Conservation (phyloP, 2,329 filamentous ascomycete genomes). For the Colletotrichum agaves region DNA sequence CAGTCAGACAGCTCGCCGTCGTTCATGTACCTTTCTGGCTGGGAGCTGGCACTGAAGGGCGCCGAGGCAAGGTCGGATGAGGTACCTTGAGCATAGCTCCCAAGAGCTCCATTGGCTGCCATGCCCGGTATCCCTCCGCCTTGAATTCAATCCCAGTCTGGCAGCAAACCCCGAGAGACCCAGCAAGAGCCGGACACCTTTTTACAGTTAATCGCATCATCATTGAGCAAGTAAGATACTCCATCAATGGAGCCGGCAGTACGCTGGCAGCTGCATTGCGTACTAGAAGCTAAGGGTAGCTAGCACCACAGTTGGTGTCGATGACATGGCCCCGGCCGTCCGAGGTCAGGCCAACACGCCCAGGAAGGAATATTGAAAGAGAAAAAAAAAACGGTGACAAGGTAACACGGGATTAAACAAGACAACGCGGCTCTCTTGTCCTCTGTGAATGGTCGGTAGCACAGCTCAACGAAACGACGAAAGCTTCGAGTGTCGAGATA, state of each 20-base stretch:
- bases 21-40: constrained; percentile 10
- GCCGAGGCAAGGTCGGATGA: not conserved
- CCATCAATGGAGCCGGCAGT: constrained; percentile 13
- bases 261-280: not conserved
- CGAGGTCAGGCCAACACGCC: constrained; percentile 5
- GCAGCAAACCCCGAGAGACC: constrained; percentile 1
- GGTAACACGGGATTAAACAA: not conserved
- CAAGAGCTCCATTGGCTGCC: constrained; percentile 21
- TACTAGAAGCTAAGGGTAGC: constrained; percentile 8
- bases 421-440: not conserved
- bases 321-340: constrained; percentile 9
- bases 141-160: constrained; percentile 26
- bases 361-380: not conserved
- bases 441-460: not conserved
- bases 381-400: constrained; percentile 5
- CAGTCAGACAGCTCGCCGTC: constrained; percentile 23
- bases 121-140: constrained; percentile 25
- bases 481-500: constrained; percentile 35
- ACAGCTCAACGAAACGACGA: constrained; percentile 20
- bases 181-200: constrained; percentile 5
- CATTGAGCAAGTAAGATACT: constrained; percentile 18
- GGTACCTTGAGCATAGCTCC: constrained; percentile 10
- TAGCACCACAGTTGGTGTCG: not conserved
- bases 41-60: constrained; percentile 9
- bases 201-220: constrained; percentile 31